A percentile compares a stretch with the other conserved stretches of the same genome.
These are phyloP conservation scores for Ceratocystis smalleyi DNA, from an alignment of 2,329 filamentous ascomycete genomes.

Conservation along the genomic window DNA sequence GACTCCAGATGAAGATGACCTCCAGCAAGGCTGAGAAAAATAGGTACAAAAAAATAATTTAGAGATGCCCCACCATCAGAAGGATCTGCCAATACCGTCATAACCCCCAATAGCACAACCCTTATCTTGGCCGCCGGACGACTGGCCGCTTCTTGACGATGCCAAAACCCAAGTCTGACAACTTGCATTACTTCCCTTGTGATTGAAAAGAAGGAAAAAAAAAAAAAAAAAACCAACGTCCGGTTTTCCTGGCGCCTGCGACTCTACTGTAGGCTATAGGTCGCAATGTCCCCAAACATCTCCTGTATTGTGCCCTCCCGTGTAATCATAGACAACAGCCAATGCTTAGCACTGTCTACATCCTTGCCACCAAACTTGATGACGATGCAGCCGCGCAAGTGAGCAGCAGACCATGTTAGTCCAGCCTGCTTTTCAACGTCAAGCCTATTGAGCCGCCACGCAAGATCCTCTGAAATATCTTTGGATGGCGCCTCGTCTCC, in stretches of 20 bases:
- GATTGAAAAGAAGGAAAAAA: not conserved
- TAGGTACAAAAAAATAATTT: not conserved
- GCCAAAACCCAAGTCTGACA: not conserved
- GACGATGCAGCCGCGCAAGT: conserved; percentile 66
- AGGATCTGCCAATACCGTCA: not conserved
- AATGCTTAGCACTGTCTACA: conserved; percentile 65
- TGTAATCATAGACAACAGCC: conserved; percentile 61
- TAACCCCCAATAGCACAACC: not conserved
- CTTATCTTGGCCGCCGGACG: not conserved
- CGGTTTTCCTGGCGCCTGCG: not conserved
- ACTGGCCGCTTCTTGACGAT: not conserved
- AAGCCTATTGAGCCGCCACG: conserved; percentile 41
- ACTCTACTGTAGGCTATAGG: conserved; percentile 53
- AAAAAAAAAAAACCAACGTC: not conserved
- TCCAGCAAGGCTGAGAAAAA: conserved; percentile 1
- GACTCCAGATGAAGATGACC: too few relatives aligned
- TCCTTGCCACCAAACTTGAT: conserved; percentile 79
- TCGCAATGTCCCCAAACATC: conserved; percentile 64
- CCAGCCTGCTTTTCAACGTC: conserved; percentile 41
- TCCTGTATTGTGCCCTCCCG: conserved; percentile 56
- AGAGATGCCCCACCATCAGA: conserved; percentile 4
- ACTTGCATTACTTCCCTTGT: not conserved
- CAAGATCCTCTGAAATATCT: conserved; percentile 28
- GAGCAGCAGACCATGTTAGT: conserved; percentile 69
- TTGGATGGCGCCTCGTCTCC: conserved; percentile 22